Evolutionary conservation across 352 stramenopile species (phyloP).

Genomic region (Phytopythium ostracodes): DNA sequence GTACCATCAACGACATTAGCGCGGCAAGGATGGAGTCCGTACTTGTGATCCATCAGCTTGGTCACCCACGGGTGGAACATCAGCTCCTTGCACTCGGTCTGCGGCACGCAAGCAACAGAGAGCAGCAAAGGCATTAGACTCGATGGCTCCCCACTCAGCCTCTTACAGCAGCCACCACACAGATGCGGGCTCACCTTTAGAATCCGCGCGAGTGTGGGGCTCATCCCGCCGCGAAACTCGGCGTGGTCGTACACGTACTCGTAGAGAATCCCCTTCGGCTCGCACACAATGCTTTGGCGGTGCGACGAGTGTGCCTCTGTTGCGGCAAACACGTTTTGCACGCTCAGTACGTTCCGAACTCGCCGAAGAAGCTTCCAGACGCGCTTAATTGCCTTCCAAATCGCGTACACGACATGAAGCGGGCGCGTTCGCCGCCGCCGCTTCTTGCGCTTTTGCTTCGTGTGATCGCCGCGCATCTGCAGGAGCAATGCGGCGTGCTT

Average conservation of each 20-base stretch:
- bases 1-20: neutral
- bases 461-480: slow-evolving; percentile 48
- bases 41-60: slow-evolving; percentile 81
- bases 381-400: slow-evolving; percentile 39
- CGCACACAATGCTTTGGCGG: slow-evolving; percentile 63
- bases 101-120: neutral
- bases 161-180: too few relatives aligned
- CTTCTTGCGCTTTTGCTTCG: slow-evolving; percentile 9
- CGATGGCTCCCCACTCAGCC: too few relatives aligned
- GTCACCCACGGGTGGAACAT: slow-evolving; percentile 74
- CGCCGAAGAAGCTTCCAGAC: slow-evolving; percentile 44
- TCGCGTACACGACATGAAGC: slow-evolving; percentile 18
- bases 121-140: too few relatives aligned
- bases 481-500: slow-evolving; percentile 39
- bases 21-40: slow-evolving; percentile 7
- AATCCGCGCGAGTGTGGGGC: slow-evolving; percentile 57
- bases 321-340: slow-evolving; percentile 61
- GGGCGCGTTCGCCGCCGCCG: slow-evolving; percentile 22
- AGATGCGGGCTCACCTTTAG: slow-evolving; percentile 45
- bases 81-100: slow-evolving; percentile 79
- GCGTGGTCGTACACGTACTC: slow-evolving; percentile 81
- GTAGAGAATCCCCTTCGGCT: slow-evolving; percentile 78
- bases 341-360: slow-evolving; percentile 48
- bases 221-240: slow-evolving; percentile 54
- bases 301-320: slow-evolving; percentile 23